Conservation (phyloP, 257 asterid genomes). For the Capsicum pubescens region DNA sequence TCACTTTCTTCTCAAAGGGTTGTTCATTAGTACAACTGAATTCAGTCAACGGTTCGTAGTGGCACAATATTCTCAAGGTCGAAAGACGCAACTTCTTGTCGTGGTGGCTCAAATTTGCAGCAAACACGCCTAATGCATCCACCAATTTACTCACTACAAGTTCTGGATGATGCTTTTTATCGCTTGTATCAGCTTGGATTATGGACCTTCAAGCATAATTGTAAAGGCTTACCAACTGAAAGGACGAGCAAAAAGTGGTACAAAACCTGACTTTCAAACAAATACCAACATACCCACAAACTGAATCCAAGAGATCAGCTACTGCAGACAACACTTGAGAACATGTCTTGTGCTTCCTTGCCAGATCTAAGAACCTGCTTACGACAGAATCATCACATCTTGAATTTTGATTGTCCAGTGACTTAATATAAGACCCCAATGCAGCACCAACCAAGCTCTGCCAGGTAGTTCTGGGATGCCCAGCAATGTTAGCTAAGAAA, state of each 20-base stretch:
- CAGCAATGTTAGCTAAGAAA: slow-evolving; percentile 47
- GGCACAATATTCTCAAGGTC: slow-evolving; percentile 82
- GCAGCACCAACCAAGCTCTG: slow-evolving; percentile 80
- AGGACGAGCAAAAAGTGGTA: slow-evolving; percentile 20
- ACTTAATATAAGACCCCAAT: slow-evolving; percentile 61
- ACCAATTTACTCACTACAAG: slow-evolving; percentile 46
- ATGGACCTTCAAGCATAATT: slow-evolving; percentile 51
- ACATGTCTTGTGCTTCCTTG: slow-evolving; percentile 65
- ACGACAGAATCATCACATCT: slow-evolving; percentile 49
- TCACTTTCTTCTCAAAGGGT: slow-evolving; percentile 44
- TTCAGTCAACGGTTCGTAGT: slow-evolving; percentile 58
- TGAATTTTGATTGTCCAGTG: slow-evolving; percentile 44
- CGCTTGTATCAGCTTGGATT: slow-evolving; percentile 41
- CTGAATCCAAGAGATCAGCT: slow-evolving; percentile 75
- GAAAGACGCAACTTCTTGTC: slow-evolving; percentile 72
- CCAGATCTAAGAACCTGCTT: slow-evolving; percentile 62
- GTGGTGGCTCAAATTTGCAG: slow-evolving; percentile 69
- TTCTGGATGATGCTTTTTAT: slow-evolving; percentile 56
- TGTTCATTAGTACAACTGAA: slow-evolving; percentile 42
- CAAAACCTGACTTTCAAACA: slow-evolving; percentile 12
- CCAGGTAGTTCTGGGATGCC: slow-evolving; percentile 49
- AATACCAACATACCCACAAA: slow-evolving; percentile 48
- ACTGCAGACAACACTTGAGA: slow-evolving; percentile 80
- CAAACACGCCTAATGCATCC: slow-evolving; percentile 59
- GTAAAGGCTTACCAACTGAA: slow-evolving; percentile 30